A percentile compares a stretch with the other conserved stretches of the same genome.
phyloP scores from a whole-genome alignment of 176 grass and related monocot genomes.

The Paspalum notatum region DNA sequence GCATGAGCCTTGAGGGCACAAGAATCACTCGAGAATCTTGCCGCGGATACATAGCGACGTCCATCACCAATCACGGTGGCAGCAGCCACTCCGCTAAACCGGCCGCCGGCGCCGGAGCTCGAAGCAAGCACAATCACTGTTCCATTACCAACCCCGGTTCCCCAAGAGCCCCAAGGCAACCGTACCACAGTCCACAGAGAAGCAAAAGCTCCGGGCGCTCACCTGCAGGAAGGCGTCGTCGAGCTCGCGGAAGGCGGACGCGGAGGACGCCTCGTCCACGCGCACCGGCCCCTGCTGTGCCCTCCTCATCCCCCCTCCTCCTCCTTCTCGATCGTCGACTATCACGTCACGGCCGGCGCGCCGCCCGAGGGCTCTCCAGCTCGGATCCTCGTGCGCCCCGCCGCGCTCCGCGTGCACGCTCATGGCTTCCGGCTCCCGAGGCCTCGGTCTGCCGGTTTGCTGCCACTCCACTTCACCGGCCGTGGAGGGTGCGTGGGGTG shows the following conservation, averaged over 20 bases:
- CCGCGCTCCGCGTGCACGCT: background rate
- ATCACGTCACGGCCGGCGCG: constrained; percentile 15
- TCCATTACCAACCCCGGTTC: constrained; percentile 8
- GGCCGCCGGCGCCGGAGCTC: background rate
- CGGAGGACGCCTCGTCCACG: constrained; percentile 67
- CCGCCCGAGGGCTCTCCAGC: constrained; percentile 14
- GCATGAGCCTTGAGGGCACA: background rate
- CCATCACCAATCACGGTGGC: background rate
- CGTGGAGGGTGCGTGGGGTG: background rate
- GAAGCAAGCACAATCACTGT: constrained; percentile 31
- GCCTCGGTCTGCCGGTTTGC: background rate
- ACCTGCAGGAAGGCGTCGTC: constrained; percentile 96
- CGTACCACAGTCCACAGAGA: too few relatives aligned
- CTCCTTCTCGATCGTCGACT: constrained; percentile 22
- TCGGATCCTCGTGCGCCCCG: constrained; percentile 13
- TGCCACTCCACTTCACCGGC: background rate
- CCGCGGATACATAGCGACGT: background rate
- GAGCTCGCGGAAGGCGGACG: constrained; percentile 88
- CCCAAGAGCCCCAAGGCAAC: background rate
- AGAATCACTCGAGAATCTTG: background rate
- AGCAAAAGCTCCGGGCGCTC: background rate
- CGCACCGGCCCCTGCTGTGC: constrained; percentile 47
- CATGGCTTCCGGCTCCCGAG: background rate
- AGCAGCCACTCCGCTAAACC: background rate
- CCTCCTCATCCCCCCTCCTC: constrained; percentile 37